phyloP scores from a whole-genome alignment of 1,139 yeast species.

The Blastobotrys ciferrii region DNA sequence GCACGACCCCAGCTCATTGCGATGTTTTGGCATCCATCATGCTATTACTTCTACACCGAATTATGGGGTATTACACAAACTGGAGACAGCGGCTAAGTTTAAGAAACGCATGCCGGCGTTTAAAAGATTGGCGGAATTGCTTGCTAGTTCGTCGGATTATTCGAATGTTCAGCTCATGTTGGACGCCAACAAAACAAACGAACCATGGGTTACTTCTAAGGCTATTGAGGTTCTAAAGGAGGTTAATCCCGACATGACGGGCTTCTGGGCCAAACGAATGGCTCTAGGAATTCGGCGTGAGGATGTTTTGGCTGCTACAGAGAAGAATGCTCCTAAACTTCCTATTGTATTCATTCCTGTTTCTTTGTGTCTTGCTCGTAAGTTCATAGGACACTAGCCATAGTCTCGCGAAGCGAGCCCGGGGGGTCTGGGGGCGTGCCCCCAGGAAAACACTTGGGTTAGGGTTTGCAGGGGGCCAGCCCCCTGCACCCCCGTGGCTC shows the following conservation, averaged over 20 bases:
- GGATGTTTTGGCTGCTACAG: slow-evolving; percentile 57
- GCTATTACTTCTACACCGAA: slow-evolving; percentile 41
- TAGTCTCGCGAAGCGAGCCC: too few relatives aligned
- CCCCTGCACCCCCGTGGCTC: too few relatives aligned
- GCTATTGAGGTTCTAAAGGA: slow-evolving; percentile 50
- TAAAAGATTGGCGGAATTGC: slow-evolving; percentile 58
- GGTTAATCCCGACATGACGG: slow-evolving; percentile 47
- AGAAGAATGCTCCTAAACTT: slow-evolving; percentile 43
- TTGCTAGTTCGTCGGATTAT: slow-evolving; percentile 41
- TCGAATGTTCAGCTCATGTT: slow-evolving; percentile 57
- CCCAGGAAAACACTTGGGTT: too few relatives aligned
- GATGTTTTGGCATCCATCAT: slow-evolving; percentile 53
- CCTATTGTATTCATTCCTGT: slow-evolving; percentile 54
- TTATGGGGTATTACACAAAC: slow-evolving; percentile 45
- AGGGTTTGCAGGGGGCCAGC: too few relatives aligned
- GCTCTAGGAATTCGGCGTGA: slow-evolving; percentile 83
- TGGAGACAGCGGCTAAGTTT: slow-evolving; percentile 55
- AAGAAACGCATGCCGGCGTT: slow-evolving; percentile 61
- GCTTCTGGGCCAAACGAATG: slow-evolving; percentile 65
- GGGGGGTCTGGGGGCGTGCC: too few relatives aligned
- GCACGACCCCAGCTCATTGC: slow-evolving; percentile 62
- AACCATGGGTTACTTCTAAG: slow-evolving; percentile 53
- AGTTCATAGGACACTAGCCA: too few relatives aligned
- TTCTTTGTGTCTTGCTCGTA: slow-evolving; percentile 39
- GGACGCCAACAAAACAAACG: slow-evolving; percentile 76